These are phyloP conservation scores for Delitschia confertaspora DNA, from an alignment of 495 filamentous ascomycete species.

Conservation along the genomic window DNA sequence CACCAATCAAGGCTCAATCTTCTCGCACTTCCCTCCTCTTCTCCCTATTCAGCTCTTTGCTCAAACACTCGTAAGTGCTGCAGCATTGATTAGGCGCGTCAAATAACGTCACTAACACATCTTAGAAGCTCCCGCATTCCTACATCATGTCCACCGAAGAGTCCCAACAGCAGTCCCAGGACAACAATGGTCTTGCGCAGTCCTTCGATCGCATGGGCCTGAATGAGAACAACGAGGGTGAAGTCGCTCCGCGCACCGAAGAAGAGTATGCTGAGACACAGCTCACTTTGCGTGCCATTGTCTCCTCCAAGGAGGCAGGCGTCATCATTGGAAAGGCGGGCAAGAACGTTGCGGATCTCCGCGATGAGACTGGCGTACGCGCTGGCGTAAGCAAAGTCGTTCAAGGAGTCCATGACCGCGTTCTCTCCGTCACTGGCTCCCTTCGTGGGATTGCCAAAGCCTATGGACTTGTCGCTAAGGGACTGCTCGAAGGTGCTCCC, in stretches of 20 bases:
- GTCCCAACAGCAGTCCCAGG: slow-evolving; percentile 21
- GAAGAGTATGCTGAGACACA: slow-evolving; percentile 89
- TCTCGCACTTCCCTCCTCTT: slow-evolving; percentile 13
- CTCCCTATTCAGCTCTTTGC: slow-evolving; percentile 14
- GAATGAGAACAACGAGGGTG: slow-evolving; percentile 30
- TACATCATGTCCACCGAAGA: slow-evolving; percentile 36
- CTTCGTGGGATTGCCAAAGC: slow-evolving; percentile 80
- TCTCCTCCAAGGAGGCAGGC: slow-evolving; percentile 95
- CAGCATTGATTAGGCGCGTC: not conserved
- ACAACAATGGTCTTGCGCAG: slow-evolving; percentile 28
- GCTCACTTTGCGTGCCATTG: slow-evolving; percentile 91
- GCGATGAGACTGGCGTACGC: slow-evolving; percentile 94
- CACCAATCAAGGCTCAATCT: not conserved
- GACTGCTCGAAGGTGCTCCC: slow-evolving; percentile 84
- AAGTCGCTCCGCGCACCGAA: slow-evolving; percentile 51
- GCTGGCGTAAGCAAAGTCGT: slow-evolving; percentile 98
- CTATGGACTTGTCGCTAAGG: slow-evolving; percentile 85
- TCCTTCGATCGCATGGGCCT: slow-evolving; percentile 27
- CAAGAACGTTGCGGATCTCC: slow-evolving; percentile 94
- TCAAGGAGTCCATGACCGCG: slow-evolving; percentile 90
- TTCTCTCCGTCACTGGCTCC: slow-evolving; percentile 85
- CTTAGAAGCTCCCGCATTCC: slow-evolving; percentile 17
- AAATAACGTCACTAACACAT: slow-evolving; percentile 14
- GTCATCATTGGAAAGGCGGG: slow-evolving; percentile 98
- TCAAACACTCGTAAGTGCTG: slow-evolving; percentile 11